Evolutionary conservation across 352 stramenopile genomes (phyloP), one percentile per base, ranked within the genome.

Genomic region (Globisporangium uncinulatum): DNA sequence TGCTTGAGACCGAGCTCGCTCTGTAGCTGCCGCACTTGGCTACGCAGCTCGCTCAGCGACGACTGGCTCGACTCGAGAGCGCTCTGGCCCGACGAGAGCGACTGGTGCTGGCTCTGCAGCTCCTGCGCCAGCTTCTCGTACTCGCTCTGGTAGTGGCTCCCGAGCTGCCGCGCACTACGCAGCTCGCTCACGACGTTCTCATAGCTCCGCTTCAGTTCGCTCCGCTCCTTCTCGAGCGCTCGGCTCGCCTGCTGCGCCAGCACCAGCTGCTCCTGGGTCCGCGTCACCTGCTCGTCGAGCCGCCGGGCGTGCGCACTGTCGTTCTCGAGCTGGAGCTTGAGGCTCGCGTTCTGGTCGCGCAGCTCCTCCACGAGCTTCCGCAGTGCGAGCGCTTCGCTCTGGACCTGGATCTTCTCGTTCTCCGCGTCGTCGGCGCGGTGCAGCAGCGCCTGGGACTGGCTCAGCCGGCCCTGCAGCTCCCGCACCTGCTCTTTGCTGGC

Each of bases 61-160:
- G 63, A 70, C 39, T 87, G 73, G 13, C 69, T 85, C 5, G 70
- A 76, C 41, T 89, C 66, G 7, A 92, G 60, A 4, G 77, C 79
- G 2, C 7, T 48, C 43, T 48, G 43, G n/a, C 71, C 78, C 4
- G 74, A 79, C 2, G 76, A 84, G 6, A 85, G 58, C 9, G 76
- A 86, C 9, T 84, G 73, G 6, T 91, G 76, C 21, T 89, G 77
- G 17, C 59, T 63, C 31, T 79, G 73, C 0, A 86, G 46, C 39
- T 92, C 82, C 36, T 78, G 77, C 9, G 81, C 73, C 9, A 92
- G 47, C 50, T 87, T 86, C 51, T 92, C 82, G 42, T 83, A 89
- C 55, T 92, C 78, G 43, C 66, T 83, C 47, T 92, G 79, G 44
- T 90, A 89, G 59, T 92, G 73, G 6, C 76, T 77, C 46, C 63